These are phyloP conservation scores for Filosporella fistucella DNA, from an alignment of 495 filamentous ascomycete species.

Conservation along the genomic window DNA sequence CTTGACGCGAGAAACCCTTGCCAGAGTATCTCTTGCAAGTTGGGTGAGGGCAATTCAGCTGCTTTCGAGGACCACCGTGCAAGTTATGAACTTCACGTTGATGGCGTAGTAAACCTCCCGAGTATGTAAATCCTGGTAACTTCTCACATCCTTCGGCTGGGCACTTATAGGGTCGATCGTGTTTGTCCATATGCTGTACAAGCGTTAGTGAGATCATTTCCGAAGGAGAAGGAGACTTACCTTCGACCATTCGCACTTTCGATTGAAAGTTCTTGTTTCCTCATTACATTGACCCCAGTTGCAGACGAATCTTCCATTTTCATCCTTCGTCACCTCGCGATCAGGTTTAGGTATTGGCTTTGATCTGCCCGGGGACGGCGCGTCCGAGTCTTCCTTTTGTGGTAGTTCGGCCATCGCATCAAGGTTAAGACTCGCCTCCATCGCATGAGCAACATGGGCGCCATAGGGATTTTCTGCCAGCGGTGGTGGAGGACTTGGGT, in stretches of 20 bases:
- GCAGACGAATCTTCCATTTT: constrained; percentile 67
- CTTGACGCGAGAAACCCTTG: constrained; percentile 77
- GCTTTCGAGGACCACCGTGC: constrained; percentile 65
- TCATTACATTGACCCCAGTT: constrained; percentile 37
- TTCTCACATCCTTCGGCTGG: constrained; percentile 73
- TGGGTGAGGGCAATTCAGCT: constrained; percentile 70
- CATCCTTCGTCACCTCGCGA: constrained; percentile 48
- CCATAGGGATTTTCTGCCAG: constrained; percentile 22
- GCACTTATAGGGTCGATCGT: constrained; percentile 88
- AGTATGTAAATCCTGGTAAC: constrained; percentile 89
- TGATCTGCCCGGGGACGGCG: constrained; percentile 27
- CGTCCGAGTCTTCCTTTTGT: constrained; percentile 17
- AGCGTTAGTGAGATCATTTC: constrained; percentile 14
- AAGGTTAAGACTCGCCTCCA: neutral
- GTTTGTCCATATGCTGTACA: constrained; percentile 97
- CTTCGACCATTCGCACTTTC: constrained; percentile 83
- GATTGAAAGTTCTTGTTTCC: constrained; percentile 38
- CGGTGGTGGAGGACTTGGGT: constrained; percentile 21
- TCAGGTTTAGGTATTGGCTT: constrained; percentile 46
- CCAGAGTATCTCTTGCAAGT: constrained; percentile 75
- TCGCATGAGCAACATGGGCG: constrained; percentile 6
- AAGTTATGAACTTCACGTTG: constrained; percentile 82
- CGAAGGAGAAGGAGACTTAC: constrained; percentile 6
- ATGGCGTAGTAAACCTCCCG: constrained; percentile 80
- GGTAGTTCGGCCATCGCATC: constrained; percentile 12